Evolutionary conservation across 2,329 filamentous ascomycete species (phyloP).

Genomic region (Claviceps capensis): DNA sequence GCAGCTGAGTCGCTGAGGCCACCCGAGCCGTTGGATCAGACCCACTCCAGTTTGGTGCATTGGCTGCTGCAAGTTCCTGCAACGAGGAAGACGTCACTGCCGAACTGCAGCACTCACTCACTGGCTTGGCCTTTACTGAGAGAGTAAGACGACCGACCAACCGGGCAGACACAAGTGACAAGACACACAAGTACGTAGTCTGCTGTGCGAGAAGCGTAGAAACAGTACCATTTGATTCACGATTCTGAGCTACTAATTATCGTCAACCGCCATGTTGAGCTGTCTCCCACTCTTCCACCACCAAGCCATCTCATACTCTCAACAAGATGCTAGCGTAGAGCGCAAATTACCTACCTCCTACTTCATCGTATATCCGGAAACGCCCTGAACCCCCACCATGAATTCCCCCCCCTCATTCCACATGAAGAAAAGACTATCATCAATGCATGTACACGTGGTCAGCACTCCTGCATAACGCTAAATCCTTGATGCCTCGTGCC

Average conservation of each 20-base stretch:
- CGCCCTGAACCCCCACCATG: neutral
- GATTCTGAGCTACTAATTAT: neutral
- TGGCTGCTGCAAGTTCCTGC: too few relatives aligned
- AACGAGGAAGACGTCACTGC: too few relatives aligned
- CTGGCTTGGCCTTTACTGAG: too few relatives aligned
- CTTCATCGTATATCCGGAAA: neutral
- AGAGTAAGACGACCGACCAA: too few relatives aligned
- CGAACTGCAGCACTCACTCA: too few relatives aligned
- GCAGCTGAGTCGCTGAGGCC: too few relatives aligned
- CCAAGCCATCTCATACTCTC: neutral
- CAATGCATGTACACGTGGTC: neutral
- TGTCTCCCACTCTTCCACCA: neutral
- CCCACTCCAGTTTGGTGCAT: too few relatives aligned
- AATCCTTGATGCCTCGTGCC: neutral
- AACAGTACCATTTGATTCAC: neutral
- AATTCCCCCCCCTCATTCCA: neutral
- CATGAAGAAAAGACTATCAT: neutral
- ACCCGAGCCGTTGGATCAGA: too few relatives aligned
- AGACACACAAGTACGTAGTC: neutral
- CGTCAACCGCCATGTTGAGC: neutral
- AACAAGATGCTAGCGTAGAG: neutral
- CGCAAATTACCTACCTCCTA: neutral
- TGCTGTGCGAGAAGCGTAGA: too few relatives aligned
- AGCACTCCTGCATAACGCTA: neutral
- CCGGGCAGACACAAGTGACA: too few relatives aligned